Evolutionary conservation across 495 filamentous ascomycete species (phyloP).

Genomic region (Xylaria castorea): DNA sequence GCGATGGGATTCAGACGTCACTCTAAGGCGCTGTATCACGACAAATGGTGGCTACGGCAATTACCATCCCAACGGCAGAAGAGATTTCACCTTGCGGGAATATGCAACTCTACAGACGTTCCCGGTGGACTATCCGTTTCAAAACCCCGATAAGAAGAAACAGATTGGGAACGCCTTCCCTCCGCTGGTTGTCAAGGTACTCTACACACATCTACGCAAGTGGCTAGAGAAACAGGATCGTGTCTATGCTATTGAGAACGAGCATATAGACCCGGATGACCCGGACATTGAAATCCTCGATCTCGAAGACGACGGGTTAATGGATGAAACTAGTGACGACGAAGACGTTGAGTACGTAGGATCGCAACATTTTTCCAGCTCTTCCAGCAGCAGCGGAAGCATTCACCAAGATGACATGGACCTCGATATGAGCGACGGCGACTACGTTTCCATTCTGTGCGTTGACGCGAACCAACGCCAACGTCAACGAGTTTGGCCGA

Average conservation of each 20-base stretch:
- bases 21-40: slow-evolving; percentile 70
- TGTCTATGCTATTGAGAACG: slow-evolving; percentile 28
- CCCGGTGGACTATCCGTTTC: slow-evolving; percentile 68
- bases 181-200: slow-evolving; percentile 62
- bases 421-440: not conserved
- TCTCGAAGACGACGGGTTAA: slow-evolving; percentile 27
- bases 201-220: slow-evolving; percentile 65
- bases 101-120: slow-evolving; percentile 80
- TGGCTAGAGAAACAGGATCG: slow-evolving; percentile 65
- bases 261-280: slow-evolving; percentile 33
- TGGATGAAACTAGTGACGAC: not conserved
- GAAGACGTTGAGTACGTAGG: slow-evolving; percentile 33
- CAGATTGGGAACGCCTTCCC: slow-evolving; percentile 93
- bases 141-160: slow-evolving; percentile 55
- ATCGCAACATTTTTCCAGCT: not conserved
- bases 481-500: not conserved
- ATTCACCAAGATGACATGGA: slow-evolving; percentile 5
- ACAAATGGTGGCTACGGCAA: slow-evolving; percentile 67
- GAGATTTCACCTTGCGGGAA: slow-evolving; percentile 75
- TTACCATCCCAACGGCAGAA: slow-evolving; percentile 72
- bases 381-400: not conserved
- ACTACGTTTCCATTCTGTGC: not conserved
- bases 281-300: slow-evolving; percentile 23
- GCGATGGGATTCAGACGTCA: slow-evolving; percentile 49
- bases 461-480: slow-evolving; percentile 17